A percentile compares a stretch with the other conserved stretches of the same genome.
Evolutionary conservation across 2,329 filamentous ascomycete genomes (phyloP).

Genomic region (Aspergillus sp.): DNA sequence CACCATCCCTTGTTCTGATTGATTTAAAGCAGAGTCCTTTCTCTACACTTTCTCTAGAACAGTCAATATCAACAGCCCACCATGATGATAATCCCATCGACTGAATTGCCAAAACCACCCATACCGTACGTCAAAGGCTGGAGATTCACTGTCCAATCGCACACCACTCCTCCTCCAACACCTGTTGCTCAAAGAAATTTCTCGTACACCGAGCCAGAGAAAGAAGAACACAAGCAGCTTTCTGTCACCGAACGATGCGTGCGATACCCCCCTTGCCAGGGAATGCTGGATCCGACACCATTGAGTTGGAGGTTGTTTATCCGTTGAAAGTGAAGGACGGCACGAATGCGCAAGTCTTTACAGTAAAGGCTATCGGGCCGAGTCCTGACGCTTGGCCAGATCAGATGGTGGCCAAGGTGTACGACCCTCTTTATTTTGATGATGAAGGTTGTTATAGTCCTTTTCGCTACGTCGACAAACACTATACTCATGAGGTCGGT

Average conservation of each 20-base stretch:
- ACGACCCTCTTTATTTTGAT: constrained; percentile 18
- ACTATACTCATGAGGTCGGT: constrained; percentile 19
- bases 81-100: no score
- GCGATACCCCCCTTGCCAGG: constrained; percentile 13
- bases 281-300: constrained; percentile 4
- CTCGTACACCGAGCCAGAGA: constrained; percentile 6
- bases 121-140: constrained; percentile 13
- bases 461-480: constrained; percentile 16
- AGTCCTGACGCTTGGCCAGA: constrained; percentile 3
- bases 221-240: constrained; percentile 10
- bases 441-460: constrained; percentile 16
- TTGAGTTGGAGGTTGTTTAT: constrained; percentile 12
- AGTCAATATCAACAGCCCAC: no score
- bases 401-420: constrained; percentile 17
- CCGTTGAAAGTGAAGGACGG: constrained; percentile 12
- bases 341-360: constrained; percentile 15
- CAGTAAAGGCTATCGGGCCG: constrained; percentile 5
- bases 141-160: constrained; percentile 12
- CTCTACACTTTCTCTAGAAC: no score
- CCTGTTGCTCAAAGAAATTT: constrained; percentile 6
- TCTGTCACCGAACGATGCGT: constrained; percentile 12
- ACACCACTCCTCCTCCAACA: constrained; percentile 12
- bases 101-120: no score
- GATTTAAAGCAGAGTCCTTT: no score
- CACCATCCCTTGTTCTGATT: no score